These are phyloP conservation scores for Piper betle DNA, from an alignment of 164 flowering plant genomes.

Conservation along the genomic window DNA sequence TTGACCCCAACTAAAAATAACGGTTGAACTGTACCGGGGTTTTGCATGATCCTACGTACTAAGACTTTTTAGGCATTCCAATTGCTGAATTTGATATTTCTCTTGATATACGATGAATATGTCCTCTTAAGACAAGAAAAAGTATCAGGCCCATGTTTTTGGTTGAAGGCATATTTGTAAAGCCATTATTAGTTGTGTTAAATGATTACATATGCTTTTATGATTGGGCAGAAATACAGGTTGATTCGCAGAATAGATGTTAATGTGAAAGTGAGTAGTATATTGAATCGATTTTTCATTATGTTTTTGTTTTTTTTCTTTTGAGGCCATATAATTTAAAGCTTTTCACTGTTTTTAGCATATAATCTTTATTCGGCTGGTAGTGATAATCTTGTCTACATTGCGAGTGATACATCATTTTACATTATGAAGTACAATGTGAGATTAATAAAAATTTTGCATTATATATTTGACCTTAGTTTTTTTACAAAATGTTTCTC, in stretches of 20 bases:
- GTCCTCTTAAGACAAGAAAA: slow-evolving; percentile 73
- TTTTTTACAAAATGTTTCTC: no score
- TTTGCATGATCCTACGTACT: no score
- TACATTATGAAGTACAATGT: slow-evolving; percentile 93
- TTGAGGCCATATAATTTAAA: background rate
- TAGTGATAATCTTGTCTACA: slow-evolving; percentile 89
- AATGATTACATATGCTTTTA: slow-evolving; percentile 96
- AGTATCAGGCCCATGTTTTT: slow-evolving; percentile 88
- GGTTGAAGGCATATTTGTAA: slow-evolving; percentile 84
- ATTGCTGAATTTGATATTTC: background rate
- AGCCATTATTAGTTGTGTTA: slow-evolving; percentile 77
- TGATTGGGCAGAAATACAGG: slow-evolving; percentile 95
- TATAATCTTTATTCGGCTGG: slow-evolving; percentile 99
- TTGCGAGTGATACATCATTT: slow-evolving; percentile 86
- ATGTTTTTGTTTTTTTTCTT: background rate
- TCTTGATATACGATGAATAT: background rate
- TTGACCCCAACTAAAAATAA: no score
- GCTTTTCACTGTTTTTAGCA: slow-evolving; percentile 3
- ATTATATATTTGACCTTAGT: background rate
- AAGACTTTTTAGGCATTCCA: background rate
- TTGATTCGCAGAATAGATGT: slow-evolving; percentile 88
- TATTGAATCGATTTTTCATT: background rate
- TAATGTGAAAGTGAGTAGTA: slow-evolving; percentile 62
- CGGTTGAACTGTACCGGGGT: no score
- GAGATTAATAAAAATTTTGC: slow-evolving; percentile 13